Percentiles rank a stretch among this genome's conserved stretches.
phyloP scores from a whole-genome alignment of 805 yeast genomes.

The Wickerhamomyces bovis region DNA sequence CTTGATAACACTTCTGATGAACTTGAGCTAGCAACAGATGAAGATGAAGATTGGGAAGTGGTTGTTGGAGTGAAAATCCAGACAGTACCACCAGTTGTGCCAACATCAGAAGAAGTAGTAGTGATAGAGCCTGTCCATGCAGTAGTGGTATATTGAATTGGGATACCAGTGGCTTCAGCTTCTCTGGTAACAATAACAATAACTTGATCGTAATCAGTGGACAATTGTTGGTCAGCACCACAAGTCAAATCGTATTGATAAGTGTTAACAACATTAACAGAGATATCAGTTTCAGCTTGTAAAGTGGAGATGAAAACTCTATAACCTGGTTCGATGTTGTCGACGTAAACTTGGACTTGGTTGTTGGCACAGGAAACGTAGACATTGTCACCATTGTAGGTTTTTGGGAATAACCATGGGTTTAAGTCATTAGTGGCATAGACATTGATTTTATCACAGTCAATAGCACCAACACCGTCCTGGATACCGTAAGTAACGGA shows the following conservation, averaged over 20 bases:
- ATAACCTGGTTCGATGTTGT: constrained; percentile 21
- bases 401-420: constrained; percentile 29
- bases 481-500: constrained; percentile 13
- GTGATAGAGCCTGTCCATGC: constrained; percentile 16
- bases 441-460: constrained; percentile 17
- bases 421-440: constrained; percentile 25
- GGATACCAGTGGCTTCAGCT: constrained; percentile 19
- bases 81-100: constrained; percentile 17
- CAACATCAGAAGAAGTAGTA: constrained; percentile 9
- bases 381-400: constrained; percentile 7
- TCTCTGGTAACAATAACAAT: constrained; percentile 10
- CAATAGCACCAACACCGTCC: constrained; percentile 15
- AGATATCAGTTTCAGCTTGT: constrained; percentile 16
- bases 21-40: constrained; percentile 1
- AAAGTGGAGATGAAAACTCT: constrained; percentile 27
- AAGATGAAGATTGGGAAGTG: constrained; percentile 3
- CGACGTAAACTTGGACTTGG: constrained; percentile 14
- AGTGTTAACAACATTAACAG: constrained; percentile 3
- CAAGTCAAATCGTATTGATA: constrained; percentile 13
- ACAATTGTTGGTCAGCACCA: constrained; percentile 1
- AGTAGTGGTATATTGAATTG: constrained; percentile 13
- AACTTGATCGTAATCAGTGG: background rate
- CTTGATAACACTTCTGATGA: background rate
- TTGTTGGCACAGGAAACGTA: constrained; percentile 23
- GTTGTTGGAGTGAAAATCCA: constrained; percentile 13